Base-by-base conservation (phyloP, 2,329 filamentous ascomycete genomes). In the Claviceps sp. region DNA sequence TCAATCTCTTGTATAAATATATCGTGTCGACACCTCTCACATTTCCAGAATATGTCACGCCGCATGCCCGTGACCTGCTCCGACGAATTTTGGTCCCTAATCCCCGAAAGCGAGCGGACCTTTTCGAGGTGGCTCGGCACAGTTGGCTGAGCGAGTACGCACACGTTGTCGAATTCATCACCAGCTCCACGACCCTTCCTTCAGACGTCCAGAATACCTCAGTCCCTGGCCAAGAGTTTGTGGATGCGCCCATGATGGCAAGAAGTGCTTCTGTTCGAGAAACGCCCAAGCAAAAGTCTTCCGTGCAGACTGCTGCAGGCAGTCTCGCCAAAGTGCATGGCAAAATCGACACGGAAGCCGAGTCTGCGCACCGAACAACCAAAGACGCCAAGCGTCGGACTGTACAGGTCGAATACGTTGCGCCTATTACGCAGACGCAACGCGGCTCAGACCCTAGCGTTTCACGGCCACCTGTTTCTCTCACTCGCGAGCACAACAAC, bases 1-100 rank as follows among this genome's bases (percentile, higher is more conserved):
- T 98, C 72, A 98, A 98, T 66, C 78, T 98, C 11, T 76, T 98
- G 30, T 98, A 98, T 78, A 97, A 97, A 72, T 98, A 98, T 70
- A 98, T 98, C 61, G 91, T 96, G 54, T 94, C 89, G 52, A 98
- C 93, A 1, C 90, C 91, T 38, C 79, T 98, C 43, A 97, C 91
- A 4, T 98, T 98, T 67, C 93, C 93, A 55, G 93, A 98, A 82
- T 97, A 97, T 65, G 93, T 98, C 59, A 95, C 93, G 7, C 93
- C 93, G 7, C 93, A 98, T 67, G 91, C 93, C 22, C 81, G 93
- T 61, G 93, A 98, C 67, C 78, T 98, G 0, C 74, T 98, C 47
- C 84, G 93, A 55, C 83, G 93, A 50, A 98, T 98, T 54, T 77
- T 98, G 44, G 93, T 98, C 0, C 91, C 93, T 5, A 93, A 97